Base-by-base conservation (phyloP, 495 filamentous ascomycete genomes). In the Pyrenula massariospora region DNA sequence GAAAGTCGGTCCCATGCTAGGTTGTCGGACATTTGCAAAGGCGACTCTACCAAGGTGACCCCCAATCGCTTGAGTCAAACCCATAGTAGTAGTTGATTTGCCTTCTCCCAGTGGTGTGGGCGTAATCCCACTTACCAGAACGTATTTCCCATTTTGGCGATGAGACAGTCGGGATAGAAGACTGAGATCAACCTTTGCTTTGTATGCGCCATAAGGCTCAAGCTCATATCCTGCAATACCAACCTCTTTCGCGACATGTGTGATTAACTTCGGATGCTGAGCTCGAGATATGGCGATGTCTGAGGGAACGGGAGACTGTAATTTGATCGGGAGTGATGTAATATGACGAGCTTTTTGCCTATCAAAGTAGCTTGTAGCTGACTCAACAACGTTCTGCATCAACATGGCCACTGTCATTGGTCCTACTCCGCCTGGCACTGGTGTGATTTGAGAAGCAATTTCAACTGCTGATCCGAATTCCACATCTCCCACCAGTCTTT, bases 321-420 rank as follows among this genome's bases (percentile, higher is more conserved):
- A 68, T 62, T 87, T 86, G 52, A 98, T 70, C 19, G 87, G 88
- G 50, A 96, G 75, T 19, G 93, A 89, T 15, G 78, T 77, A 56
- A 92, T 86, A 50, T 80, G 80, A 25, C 92, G 77, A 54, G 84
- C 75, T 64, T 86, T 90, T 64, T 91, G 87, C 56, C 80, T 79
- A 36, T 93, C 87, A 59, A 95, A 93, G 66, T 86, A 91, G 52
- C 77, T 73, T 24, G 84, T 86, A 24, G 92, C 84, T 21, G 91
- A 80, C 59, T 88, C 82, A 42, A 97, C 86, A 22, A 97, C 91
- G 66, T 98, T 98, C 69, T 95, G 85, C 58, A 98, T 68, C 19
- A 98, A 78, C 77, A 97, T 97, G 25, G 93, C 93, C 54, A 98
- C 90, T 12, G 93, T 98, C 91, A 97, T 97, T 42, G 93, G 93